phyloP scores from a whole-genome alignment of 78 protist genomes.

The Dictyostelium citrinum region DNA sequence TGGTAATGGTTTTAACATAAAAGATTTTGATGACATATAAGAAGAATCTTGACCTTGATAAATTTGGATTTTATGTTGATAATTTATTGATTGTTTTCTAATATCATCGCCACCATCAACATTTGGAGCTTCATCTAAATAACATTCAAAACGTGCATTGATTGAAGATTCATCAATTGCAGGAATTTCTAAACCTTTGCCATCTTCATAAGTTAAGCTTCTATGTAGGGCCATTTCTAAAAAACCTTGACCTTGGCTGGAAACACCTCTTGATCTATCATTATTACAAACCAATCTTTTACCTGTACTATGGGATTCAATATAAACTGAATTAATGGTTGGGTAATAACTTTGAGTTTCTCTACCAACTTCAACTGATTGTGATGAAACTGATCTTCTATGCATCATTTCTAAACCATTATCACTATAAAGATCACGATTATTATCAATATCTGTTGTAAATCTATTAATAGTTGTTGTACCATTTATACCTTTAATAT shows the following conservation, averaged over 20 bases:
- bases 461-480: background rate
- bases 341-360: slow-evolving; percentile 19
- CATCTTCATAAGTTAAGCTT: background rate
- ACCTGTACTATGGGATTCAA: background rate
- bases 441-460: background rate
- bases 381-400: background rate
- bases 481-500: background rate
- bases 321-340: background rate
- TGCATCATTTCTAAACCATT: slow-evolving; percentile 12
- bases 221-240: slow-evolving; percentile 10
- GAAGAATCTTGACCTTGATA: background rate
- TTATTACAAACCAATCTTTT: background rate
- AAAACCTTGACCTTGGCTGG: background rate
- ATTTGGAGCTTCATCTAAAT: background rate
- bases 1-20: background rate
- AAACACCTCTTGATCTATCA: slow-evolving; percentile 45
- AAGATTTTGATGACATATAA: background rate
- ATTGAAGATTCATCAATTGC: slow-evolving; percentile 3
- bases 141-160: background rate
- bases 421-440: background rate
- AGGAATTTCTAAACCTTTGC: slow-evolving; percentile 22
- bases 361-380: background rate
- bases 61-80: background rate
- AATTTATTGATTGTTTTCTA: background rate
- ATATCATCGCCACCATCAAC: background rate